Conservation (phyloP, 768 basidiomycete species). For the Psilocybe subaeruginosa region DNA sequence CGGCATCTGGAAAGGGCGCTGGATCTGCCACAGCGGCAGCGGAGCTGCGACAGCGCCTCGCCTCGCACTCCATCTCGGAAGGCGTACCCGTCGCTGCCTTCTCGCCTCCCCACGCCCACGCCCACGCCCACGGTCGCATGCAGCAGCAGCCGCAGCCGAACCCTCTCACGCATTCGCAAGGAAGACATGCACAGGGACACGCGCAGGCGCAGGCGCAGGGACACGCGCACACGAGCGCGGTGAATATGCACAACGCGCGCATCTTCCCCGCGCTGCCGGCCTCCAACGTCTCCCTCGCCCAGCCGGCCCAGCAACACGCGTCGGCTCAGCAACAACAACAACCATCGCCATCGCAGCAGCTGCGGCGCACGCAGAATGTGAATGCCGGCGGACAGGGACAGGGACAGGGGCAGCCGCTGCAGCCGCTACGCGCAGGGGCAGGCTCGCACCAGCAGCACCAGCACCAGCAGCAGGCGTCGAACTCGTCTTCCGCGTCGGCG, state of each 20-base stretch:
- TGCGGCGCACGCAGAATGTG: too few relatives aligned
- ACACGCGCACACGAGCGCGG: background rate
- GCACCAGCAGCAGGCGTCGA: too few relatives aligned
- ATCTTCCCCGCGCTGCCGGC: background rate
- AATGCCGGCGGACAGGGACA: too few relatives aligned
- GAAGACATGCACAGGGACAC: background rate
- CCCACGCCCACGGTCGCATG: conserved; percentile 2
- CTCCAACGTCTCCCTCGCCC: conserved; percentile 4
- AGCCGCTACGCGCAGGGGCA: too few relatives aligned
- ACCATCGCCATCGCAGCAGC: too few relatives aligned
- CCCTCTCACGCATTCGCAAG: background rate
- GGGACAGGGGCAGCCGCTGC: too few relatives aligned
- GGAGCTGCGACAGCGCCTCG: conserved; percentile 24
- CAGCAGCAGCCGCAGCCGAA: conserved; percentile 2
- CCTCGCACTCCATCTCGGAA: conserved; percentile 37
- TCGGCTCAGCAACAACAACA: background rate
- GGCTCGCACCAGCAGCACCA: too few relatives aligned
- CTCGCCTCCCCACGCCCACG: background rate
- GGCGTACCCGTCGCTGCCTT: conserved; percentile 23
- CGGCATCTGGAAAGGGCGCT: too few relatives aligned
- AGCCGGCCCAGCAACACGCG: too few relatives aligned
- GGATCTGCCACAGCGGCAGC: background rate
- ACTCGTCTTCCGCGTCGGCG: too few relatives aligned
- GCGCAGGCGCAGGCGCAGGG: background rate
- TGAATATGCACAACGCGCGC: background rate